Conservation (phyloP, 306 rosid genomes). For the Dalbergia oliveri region DNA sequence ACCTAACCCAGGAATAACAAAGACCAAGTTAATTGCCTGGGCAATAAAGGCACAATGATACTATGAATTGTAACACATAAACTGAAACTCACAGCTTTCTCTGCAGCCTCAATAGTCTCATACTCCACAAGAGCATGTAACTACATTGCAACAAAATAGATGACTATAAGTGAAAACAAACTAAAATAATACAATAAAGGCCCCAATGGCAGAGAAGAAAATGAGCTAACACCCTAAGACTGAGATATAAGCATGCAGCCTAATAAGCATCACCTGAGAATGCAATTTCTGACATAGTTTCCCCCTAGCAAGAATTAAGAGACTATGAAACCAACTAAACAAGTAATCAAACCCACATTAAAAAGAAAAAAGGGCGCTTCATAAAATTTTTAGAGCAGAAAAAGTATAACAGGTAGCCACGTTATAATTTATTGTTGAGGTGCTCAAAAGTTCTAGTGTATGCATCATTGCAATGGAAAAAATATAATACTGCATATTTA, state of each 20-base stretch:
- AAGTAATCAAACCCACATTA: conserved; percentile 12
- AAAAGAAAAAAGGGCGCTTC: not conserved
- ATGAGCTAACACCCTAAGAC: conserved; percentile 8
- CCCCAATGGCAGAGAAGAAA: conserved; percentile 34
- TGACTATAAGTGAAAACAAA: conserved; percentile 1
- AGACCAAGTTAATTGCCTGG: conserved; percentile 30
- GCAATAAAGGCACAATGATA: conserved; percentile 24
- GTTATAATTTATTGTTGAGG: conserved; percentile 7
- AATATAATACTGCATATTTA: conserved; percentile 21
- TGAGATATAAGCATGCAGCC: conserved; percentile 13
- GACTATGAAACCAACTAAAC: conserved; percentile 25
- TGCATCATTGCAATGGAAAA: conserved; percentile 25
- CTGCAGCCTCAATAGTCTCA: conserved; percentile 88
- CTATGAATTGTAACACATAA: conserved; percentile 32
- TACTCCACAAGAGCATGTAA: conserved; percentile 93
- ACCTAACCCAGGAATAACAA: conserved; percentile 57
- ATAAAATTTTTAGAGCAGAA: not conserved
- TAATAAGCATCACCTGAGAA: conserved; percentile 8
- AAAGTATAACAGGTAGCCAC: conserved; percentile 1
- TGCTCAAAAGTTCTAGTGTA: conserved; percentile 20
- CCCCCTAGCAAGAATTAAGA: conserved; percentile 1
- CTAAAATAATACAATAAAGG: conserved; percentile 24
- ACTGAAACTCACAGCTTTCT: conserved; percentile 84
- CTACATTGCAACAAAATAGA: conserved; percentile 49
- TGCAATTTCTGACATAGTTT: not conserved